Conservation (phyloP, 306 rosid species). For the Quercus dentata region DNA sequence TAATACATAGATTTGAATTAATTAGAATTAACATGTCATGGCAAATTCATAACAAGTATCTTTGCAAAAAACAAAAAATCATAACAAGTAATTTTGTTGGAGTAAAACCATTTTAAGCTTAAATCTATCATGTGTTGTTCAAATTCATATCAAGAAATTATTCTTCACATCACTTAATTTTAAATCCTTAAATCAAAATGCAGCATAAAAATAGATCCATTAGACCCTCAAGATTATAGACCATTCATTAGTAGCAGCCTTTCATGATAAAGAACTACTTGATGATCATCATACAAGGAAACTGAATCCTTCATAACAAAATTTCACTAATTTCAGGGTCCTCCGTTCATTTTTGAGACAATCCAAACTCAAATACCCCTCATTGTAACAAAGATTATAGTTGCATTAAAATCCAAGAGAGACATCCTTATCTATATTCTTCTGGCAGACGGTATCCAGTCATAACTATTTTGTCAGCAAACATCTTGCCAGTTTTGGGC, state of each 20-base stretch:
- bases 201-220: neutral
- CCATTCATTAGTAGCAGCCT: neutral
- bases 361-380: neutral
- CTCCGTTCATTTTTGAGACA: neutral
- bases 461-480: slow-evolving; percentile 71
- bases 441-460: slow-evolving; percentile 76
- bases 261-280: neutral
- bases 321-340: neutral
- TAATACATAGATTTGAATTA: too few species aligned
- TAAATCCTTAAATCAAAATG: too few species aligned
- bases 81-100: too few species aligned
- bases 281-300: neutral
- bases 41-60: too few species aligned
- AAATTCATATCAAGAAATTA: too few species aligned
- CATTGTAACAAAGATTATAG: neutral
- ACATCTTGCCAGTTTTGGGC: slow-evolving; percentile 98
- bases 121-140: too few species aligned
- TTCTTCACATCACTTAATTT: too few species aligned
- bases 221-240: neutral
- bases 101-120: too few species aligned
- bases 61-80: too few species aligned
- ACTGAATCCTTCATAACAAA: neutral
- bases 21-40: too few species aligned
- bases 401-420: neutral
- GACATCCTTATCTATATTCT: slow-evolving; percentile 60